Evolutionary conservation across 257 asterid genomes (phyloP), one percentile per base, ranked within the genome.

Genomic region (Solanum virginianum): DNA sequence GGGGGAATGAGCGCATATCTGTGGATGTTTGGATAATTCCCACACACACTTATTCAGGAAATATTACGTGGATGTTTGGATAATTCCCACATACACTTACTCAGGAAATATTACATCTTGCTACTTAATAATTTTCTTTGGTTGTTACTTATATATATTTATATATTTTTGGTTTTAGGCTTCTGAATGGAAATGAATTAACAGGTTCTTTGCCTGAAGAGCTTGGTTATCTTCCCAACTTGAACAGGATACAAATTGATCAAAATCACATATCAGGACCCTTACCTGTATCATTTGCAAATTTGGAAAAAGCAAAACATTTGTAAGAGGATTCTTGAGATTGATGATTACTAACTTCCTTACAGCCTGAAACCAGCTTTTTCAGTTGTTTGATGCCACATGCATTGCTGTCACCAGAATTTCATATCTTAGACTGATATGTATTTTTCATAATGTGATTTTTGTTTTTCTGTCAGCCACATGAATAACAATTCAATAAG

Each of bases 401-500:
- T 85, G 75, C 51, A 47, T 82, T 9, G 5, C 7, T 56, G 51
- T 39, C 45, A 80, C 32, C 24, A 29, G 39, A 47, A 74, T 84
- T 82, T 56, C 17, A 54, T 59, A 53, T 80, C 77, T 0, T 80
- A 80, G 16, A 24, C 51, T 60, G 80, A 45, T 83, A 6, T 39
- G 13, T 65, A 83, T 80, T 85, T 68, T 66, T 22, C 65, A 54
- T 59, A 29, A 86, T 85, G 56, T 88, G 72, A 29, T 85, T 55
- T 60, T 60, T 88, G 82, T 18, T 74, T 75, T 36, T 26, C 20
- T 88, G 87, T 87, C 98, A 97, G 99, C 92, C 99, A 97, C 91
- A 94, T 97, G 99, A 97, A 97, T 86, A 97, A 97, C 89, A 97
- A 97, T 90, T 97, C 97, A 65, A 91, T 97, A 69, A 93, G 97